phyloP scores from a whole-genome alignment of 2,329 filamentous ascomycete species.

The Xenoacremonium recifei region DNA sequence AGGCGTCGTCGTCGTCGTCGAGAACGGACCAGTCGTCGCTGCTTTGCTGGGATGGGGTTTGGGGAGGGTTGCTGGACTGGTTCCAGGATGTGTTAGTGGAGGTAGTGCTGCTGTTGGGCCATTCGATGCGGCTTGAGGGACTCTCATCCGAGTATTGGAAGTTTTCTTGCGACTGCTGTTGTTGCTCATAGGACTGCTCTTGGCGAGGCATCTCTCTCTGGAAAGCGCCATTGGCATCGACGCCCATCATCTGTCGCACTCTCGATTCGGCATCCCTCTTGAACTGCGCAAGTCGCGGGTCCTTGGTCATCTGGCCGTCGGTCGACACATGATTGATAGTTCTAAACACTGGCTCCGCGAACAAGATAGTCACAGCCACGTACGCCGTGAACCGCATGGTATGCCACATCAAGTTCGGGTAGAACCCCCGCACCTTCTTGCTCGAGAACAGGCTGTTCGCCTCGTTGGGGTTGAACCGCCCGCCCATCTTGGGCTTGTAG shows the following conservation, averaged over 20 bases:
- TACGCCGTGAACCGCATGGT: constrained; percentile 25
- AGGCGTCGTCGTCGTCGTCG: constrained; percentile 40
- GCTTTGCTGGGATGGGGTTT: constrained; percentile 10
- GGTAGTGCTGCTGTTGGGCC: no score
- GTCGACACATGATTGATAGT: constrained; percentile 21
- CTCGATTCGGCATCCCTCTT: constrained; percentile 21
- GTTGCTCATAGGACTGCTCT: no score
- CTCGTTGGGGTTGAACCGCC: constrained; percentile 26
- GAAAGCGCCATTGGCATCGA: constrained; percentile 1
- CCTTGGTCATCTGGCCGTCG: constrained; percentile 20
- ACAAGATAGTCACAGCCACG: constrained; percentile 22
- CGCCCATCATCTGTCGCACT: constrained; percentile 21
- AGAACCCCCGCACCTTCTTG: constrained; percentile 23
- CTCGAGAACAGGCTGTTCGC: constrained; percentile 25
- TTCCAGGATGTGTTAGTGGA: constrained; percentile 1
- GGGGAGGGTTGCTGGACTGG: background rate
- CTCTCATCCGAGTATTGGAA: background rate
- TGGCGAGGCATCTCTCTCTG: background rate
- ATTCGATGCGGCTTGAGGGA: background rate
- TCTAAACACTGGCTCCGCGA: constrained; percentile 25
- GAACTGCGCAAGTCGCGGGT: constrained; percentile 19
- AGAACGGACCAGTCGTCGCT: constrained; percentile 23
- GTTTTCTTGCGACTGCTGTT: background rate
- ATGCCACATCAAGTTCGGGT: constrained; percentile 24
- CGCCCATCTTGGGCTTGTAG: constrained; percentile 24